Evolutionary conservation across 768 basidiomycete genomes (phyloP), one percentile per base, ranked within the genome.

Genomic region (Lactarius akahatsu): DNA sequence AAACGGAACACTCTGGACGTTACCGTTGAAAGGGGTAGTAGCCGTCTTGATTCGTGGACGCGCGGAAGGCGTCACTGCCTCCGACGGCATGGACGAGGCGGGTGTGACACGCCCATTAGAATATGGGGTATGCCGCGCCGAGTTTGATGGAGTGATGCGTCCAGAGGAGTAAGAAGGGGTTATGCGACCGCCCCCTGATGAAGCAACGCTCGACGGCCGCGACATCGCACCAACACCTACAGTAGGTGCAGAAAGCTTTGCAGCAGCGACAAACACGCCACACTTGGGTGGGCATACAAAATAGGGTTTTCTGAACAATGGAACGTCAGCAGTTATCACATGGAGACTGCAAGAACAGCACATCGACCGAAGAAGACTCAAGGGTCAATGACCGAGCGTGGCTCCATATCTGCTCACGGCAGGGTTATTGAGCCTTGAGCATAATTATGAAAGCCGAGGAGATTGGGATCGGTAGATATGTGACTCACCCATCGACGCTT

Each of bases 221-320:
- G 71, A 77, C 43, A 78, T 70, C 26, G 83, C 78, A 2, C 81
- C 83, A 15, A 77, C 73, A 18, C 87, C 85, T 23, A 87, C 86
- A 3, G 90, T 93, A 7, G 91, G 87, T 5, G 85, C 72, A 2
- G 94, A 91, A 23, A 99, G 85, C 75, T 97, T 97, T 40, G 85
- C 78, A 1, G 86, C 80, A 7, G 91, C 86, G 26, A 96, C 90
- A 74, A 98, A 99, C 45, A 99, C 92, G 32, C 96, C 96, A 67
- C 94, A 96, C 55, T 86, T 83, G 0, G 87, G 85, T 20, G 92
- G 85, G 76, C 96, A 98, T 1, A 79, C 71, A 71, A 99, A 99
- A 75, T 99, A 98, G 72, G 26, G 59, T 30, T 68, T 66, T 59
- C 64, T 65, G 58, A 26, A 55, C 23, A 59, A 65, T 20, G n/a